These are phyloP conservation scores for Geranium brycei DNA, from an alignment of 345 rosid genomes.

Conservation along the genomic window DNA sequence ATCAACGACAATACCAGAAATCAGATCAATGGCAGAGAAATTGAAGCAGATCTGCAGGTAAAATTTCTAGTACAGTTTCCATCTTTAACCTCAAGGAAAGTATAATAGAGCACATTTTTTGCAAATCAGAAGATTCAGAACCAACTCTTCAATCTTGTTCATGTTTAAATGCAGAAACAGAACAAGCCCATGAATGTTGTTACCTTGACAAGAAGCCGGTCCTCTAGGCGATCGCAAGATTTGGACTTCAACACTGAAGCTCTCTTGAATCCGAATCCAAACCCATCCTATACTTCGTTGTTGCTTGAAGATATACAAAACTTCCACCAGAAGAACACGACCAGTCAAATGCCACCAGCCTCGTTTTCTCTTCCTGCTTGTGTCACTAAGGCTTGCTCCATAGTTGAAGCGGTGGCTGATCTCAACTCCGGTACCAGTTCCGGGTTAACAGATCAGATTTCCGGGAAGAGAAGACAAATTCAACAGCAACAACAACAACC, in stretches of 20 bases:
- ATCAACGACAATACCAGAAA: not conserved
- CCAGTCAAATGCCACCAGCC: not conserved
- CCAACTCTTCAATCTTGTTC: slow-evolving; percentile 1
- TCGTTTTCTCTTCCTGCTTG: slow-evolving; percentile 44
- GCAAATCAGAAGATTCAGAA: not conserved
- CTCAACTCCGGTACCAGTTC: not conserved
- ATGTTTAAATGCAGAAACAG: not conserved
- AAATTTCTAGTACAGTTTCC: slow-evolving; percentile 12
- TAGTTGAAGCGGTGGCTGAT: slow-evolving; percentile 6
- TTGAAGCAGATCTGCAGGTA: slow-evolving; percentile 11
- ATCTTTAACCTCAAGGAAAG: not conserved
- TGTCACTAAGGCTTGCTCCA: slow-evolving; percentile 62
- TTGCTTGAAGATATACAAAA: slow-evolving; percentile 85
- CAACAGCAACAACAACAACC: slow-evolving; percentile 1
- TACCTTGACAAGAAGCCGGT: slow-evolving; percentile 45
- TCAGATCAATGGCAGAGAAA: no score
- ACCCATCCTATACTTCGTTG: slow-evolving; percentile 52
- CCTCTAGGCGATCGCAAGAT: slow-evolving; percentile 61
- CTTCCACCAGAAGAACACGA: slow-evolving; percentile 44
- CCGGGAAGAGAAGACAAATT: not conserved
- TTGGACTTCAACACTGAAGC: slow-evolving; percentile 23
- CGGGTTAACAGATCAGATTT: not conserved
- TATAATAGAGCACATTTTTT: no score
- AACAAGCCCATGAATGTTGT: slow-evolving; percentile 32
- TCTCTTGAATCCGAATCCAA: no score